Conservation (phyloP, 805 yeast genomes). For the Metschnikowia picachoensis region DNA sequence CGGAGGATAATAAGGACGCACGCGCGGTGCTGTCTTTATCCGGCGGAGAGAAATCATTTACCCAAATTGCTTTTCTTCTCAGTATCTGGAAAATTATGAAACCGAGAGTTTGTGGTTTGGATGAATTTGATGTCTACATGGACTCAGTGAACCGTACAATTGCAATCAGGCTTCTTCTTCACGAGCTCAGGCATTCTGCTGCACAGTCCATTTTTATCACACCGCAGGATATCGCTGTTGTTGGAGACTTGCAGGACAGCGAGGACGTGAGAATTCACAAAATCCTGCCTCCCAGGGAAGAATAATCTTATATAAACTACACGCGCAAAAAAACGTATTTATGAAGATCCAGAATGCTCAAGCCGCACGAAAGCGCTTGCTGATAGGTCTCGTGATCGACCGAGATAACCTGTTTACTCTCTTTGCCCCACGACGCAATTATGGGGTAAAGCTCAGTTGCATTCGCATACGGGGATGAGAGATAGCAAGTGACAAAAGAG, state of each 20-base stretch:
- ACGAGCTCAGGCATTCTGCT: conserved; percentile 58
- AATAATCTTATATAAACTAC: conserved; percentile 1
- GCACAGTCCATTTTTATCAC: conserved; percentile 91
- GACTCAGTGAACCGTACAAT: conserved; percentile 85
- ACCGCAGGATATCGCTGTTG: conserved; percentile 81
- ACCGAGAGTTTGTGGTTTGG: conserved; percentile 82
- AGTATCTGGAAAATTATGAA: conserved; percentile 94
- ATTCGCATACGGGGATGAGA: conserved; percentile 9
- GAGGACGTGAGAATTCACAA: conserved; percentile 60
- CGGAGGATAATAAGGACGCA: conserved; percentile 52
- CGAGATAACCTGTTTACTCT: not conserved
- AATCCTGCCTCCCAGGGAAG: conserved; percentile 41
- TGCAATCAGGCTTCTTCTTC: conserved; percentile 70
- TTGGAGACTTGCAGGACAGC: conserved; percentile 49
- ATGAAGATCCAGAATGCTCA: not conserved
- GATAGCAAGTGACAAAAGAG: conserved; percentile 8
- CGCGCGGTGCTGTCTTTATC: conserved; percentile 80
- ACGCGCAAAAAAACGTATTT: not conserved
- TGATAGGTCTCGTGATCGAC: conserved; percentile 1
- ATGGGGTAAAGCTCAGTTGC: conserved; percentile 1
- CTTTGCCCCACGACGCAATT: conserved; percentile 1
- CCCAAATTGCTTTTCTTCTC: conserved; percentile 81
- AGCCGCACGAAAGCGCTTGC: conserved; percentile 1
- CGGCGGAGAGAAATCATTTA: conserved; percentile 95
- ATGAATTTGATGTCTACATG: conserved; percentile 97